These are phyloP conservation scores for Colletotrichum sp. DNA, from an alignment of 2,329 filamentous ascomycete species.

Conservation along the genomic window DNA sequence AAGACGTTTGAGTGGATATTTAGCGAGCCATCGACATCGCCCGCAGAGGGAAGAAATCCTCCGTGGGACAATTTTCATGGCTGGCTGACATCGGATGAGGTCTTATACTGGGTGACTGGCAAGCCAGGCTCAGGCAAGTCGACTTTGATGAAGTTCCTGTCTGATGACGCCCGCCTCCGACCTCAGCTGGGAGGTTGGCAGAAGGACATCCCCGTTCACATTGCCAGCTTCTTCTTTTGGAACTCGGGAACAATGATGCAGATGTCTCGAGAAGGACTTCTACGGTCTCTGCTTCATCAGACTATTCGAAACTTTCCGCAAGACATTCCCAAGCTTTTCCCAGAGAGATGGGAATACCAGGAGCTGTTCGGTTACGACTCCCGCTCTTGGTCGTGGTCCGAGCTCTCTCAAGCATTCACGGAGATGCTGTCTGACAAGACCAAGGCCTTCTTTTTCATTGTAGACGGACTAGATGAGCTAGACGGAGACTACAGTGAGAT, in stretches of 20 bases:
- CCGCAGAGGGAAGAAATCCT: not conserved
- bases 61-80: not conserved
- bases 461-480: slow-evolving; percentile 28
- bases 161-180: not conserved
- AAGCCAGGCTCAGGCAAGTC: not conserved
- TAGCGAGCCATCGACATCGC: not conserved
- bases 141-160: not conserved
- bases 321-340: slow-evolving; percentile 27
- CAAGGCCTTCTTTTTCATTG: not conserved
- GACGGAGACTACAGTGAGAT: not conserved
- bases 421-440: not conserved
- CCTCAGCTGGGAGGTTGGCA: not conserved
- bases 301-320: not conserved
- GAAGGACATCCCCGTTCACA: not conserved
- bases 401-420: not conserved
- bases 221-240: not conserved
- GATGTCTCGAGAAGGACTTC: not conserved
- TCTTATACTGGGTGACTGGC: not conserved
- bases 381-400: not conserved
- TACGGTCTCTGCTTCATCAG: not conserved
- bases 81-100: not conserved
- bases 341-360: not conserved
- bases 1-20: not conserved
- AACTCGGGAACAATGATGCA: not conserved
- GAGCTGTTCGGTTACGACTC: not conserved